Conservation (phyloP, 495 filamentous ascomycete genomes). For the Bombardia bombarda region DNA sequence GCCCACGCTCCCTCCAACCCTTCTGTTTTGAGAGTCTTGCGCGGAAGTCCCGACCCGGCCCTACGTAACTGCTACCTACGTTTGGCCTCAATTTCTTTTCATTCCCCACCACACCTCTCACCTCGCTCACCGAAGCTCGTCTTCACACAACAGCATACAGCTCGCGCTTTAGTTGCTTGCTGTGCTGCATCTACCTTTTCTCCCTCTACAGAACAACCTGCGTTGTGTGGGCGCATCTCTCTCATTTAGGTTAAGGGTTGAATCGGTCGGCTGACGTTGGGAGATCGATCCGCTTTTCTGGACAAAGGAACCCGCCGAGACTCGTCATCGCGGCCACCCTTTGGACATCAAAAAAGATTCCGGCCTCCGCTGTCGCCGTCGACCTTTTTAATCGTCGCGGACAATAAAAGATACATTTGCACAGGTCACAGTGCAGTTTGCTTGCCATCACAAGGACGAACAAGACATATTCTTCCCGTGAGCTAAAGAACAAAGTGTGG, state of each 20-base stretch:
- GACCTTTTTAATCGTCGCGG: constrained; percentile 24
- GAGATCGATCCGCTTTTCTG: constrained; percentile 22
- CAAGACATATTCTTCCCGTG: constrained; percentile 19
- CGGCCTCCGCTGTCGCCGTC: constrained; percentile 27
- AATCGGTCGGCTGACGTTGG: constrained; percentile 24
- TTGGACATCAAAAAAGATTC: constrained; percentile 18
- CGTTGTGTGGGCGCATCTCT: constrained; percentile 33
- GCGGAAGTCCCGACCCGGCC: constrained; percentile 43
- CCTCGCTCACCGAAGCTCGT: constrained; percentile 15
- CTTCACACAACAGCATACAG: constrained; percentile 18
- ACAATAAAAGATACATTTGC: constrained; percentile 28
- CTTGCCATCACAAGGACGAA: constrained; percentile 15
- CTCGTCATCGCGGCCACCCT: constrained; percentile 16
- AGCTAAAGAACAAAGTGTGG: constrained; percentile 18
- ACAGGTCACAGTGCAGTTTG: constrained; percentile 28
- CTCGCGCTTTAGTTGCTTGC: constrained; percentile 28
- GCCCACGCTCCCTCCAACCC: constrained; percentile 34
- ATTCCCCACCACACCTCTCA: constrained; percentile 24
- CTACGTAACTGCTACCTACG: constrained; percentile 31
- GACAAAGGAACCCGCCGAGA: constrained; percentile 20
- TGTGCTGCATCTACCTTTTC: constrained; percentile 20
- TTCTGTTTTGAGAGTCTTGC: constrained; percentile 34
- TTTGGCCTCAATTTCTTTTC: constrained; percentile 30
- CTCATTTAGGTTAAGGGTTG: constrained; percentile 28
- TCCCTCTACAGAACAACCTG: constrained; percentile 9